phyloP scores from a whole-genome alignment of 1,284 basidiomycete genomes.

The Gymnopus androsaceus region DNA sequence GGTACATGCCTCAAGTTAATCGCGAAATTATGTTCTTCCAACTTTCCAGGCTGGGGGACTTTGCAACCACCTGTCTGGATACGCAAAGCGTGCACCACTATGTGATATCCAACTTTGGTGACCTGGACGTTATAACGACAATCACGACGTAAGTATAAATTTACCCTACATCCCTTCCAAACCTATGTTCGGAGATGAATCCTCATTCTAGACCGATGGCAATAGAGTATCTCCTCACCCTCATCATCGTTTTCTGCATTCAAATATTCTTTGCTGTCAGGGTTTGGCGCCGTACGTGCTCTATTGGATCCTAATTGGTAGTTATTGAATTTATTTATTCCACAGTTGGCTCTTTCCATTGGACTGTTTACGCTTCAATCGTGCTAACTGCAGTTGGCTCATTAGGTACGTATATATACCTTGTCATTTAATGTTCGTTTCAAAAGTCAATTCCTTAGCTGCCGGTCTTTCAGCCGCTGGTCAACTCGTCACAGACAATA shows the following conservation, averaged over 20 bases:
- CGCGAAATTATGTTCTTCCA: too few species aligned
- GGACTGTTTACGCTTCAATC: neutral
- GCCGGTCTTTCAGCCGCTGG: neutral
- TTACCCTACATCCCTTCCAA: neutral
- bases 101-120: neutral
- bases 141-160: neutral
- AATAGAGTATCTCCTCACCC: neutral
- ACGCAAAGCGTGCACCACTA: neutral
- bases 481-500: neutral
- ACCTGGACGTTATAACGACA: neutral
- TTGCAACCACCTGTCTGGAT: neutral
- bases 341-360: slow-evolving; percentile 1
- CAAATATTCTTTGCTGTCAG: neutral
- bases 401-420: neutral
- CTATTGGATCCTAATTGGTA: neutral
- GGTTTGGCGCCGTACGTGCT: neutral
- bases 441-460: neutral
- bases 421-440: neutral
- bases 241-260: neutral
- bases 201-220: neutral
- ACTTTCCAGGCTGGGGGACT: neutral
- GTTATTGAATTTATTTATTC: neutral
- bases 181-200: neutral
- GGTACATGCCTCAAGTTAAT: too few species aligned
- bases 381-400: slow-evolving; percentile 4